phyloP scores from a whole-genome alignment of 345 rosid species.

The Zanthoxylum bungeanum region DNA sequence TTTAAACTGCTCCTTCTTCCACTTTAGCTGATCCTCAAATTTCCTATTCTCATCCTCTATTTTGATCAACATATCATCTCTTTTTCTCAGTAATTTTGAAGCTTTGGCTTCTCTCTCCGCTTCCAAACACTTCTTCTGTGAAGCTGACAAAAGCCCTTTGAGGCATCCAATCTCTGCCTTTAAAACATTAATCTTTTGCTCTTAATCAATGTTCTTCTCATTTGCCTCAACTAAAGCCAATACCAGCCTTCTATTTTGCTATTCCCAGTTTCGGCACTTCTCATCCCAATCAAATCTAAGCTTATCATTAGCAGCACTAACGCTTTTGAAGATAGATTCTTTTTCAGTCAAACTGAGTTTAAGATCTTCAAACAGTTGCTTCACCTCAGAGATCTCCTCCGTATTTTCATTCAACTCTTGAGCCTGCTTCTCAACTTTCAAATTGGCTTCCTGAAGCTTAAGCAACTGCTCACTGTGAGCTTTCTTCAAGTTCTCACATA shows the following conservation, averaged over 20 bases:
- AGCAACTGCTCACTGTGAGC: slow-evolving; percentile 36
- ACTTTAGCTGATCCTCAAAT: slow-evolving; percentile 68
- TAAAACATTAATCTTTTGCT: slow-evolving; percentile 47
- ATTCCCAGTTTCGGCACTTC: slow-evolving; percentile 42
- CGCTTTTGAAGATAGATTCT: slow-evolving; percentile 40
- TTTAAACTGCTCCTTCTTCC: slow-evolving; percentile 92
- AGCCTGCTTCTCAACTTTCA: slow-evolving; percentile 42
- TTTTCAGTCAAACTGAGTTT: slow-evolving; percentile 47
- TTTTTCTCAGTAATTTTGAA: slow-evolving; percentile 43
- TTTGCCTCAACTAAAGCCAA: slow-evolving; percentile 65
- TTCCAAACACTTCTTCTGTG: slow-evolving; percentile 46
- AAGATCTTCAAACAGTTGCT: slow-evolving; percentile 41
- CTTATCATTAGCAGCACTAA: slow-evolving; percentile 60
- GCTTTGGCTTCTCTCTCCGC: slow-evolving; percentile 50
- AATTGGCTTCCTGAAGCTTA: slow-evolving; percentile 43
- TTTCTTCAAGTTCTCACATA: slow-evolving; percentile 51
- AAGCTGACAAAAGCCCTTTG: slow-evolving; percentile 44
- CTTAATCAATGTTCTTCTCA: slow-evolving; percentile 54
- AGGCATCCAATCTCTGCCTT: slow-evolving; percentile 66
- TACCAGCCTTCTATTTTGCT: slow-evolving; percentile 43
- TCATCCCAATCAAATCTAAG: slow-evolving; percentile 52
- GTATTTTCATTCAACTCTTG: slow-evolving; percentile 43
- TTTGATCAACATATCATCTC: slow-evolving; percentile 47
- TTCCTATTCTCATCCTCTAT: slow-evolving; percentile 54
- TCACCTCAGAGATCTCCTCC: slow-evolving; percentile 35